Evolutionary conservation across 2,329 filamentous ascomycete species (phyloP), one percentile per base, ranked within the genome.

Genomic region (Tolypocladium endophyticum): DNA sequence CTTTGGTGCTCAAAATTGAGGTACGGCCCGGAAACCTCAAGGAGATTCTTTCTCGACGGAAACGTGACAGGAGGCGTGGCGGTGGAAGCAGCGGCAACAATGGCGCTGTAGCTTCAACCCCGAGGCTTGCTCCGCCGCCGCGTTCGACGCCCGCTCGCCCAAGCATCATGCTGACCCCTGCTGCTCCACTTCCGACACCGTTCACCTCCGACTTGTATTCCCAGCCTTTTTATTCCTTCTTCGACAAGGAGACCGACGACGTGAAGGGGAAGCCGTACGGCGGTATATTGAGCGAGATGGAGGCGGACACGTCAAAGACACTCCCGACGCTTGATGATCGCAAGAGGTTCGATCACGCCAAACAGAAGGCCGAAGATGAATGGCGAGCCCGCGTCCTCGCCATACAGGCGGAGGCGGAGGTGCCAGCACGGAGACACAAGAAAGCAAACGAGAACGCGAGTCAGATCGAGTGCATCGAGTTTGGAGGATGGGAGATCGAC

Each of bases 401-500:
- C 9, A 79, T 82, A 69, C 87, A 92, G 65, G 83, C 83, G 35
- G 86, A 84, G 62, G 76, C 79, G n/a, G 85, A 86, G 53, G 78
- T 81, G 20, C 83, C 84, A 18, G 75, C 81, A 28, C 87, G 85
- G 67, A 87, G 85, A 69, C 77, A 84, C 23, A 86, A 87, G 66
- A 96, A 96, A 70, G 79, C 87, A 4, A 85, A 86, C n/a, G 90
- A 90, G 0, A 90, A 91, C 35, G 90, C 91, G 5, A 97, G 92
- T 72, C 94, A 97, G 75, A 97, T 99, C 72, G 95, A 97, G 73
- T 97, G 92, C 75, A 96, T 99, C 76, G 94, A 96, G 68, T 97
- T 99, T 75, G 94, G 94, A 54, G 91, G 92, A 57, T 95, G 89
- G 81, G 94, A 99, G 73, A 99, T 99, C 67, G 94, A 99, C 71